Base-by-base conservation (phyloP, 2,329 filamentous ascomycete genomes). In the Annulohypoxylon truncatum region DNA sequence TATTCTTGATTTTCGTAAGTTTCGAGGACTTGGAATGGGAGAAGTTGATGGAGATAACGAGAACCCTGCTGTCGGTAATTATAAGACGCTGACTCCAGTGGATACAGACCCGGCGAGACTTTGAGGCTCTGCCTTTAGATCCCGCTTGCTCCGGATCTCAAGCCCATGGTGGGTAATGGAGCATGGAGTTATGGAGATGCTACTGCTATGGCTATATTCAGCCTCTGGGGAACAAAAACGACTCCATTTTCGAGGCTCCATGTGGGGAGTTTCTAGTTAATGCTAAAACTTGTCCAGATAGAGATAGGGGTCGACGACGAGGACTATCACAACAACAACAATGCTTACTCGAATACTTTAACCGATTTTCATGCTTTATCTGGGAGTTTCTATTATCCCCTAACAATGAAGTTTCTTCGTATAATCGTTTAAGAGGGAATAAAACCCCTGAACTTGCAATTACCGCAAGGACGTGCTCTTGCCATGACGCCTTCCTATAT, bases 71-170 rank as follows among this genome's bases (percentile, higher is more conserved):
- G 33, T 53, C 47, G 42, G 40, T 61, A 61, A 61, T 29, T 68
- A 46, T 66, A 64, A 12, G 44, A 12, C 38, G 50, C 51, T 57
- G 51, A 53, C 22, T 28, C 29, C 48, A 53, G 67, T 70, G 67
- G 67, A 66, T 66, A 64, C 62, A 33, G 59, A 35, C 53, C 53
- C 61, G 51, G 58, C 35, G 61, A 31, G 46, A 44, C 63, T 40
- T 61, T 63, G 61, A 53, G 48, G 44, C 26, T 59, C 59, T 66
- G 61, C 46, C 50, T 59, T 50, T 62, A 65, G 64, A 71, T 66
- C 69, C 69, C 64, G 62, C 69, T 67, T 67, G 66, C 67, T 61
- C 64, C 64, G 66, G 61, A 60, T 60, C 61, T 61, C 69, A 69
- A 69, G 59, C 59, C 58, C 57, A 54, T 57, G 51, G 61, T 57